phyloP scores from a whole-genome alignment of 441 rosid species.

The Pelargonium cotyledonis region DNA sequence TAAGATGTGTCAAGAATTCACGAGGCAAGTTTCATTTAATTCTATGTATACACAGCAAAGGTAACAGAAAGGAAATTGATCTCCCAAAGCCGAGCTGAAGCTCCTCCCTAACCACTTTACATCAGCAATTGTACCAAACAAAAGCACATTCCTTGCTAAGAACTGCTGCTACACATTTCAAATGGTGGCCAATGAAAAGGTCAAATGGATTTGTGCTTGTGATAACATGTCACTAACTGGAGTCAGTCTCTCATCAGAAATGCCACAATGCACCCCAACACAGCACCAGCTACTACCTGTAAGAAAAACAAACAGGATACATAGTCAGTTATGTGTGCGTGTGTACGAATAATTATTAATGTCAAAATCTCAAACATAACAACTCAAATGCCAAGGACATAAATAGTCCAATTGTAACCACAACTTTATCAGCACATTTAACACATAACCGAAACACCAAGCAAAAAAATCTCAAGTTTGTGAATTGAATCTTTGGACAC shows the following conservation, averaged over 20 bases:
- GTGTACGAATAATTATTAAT: not conserved
- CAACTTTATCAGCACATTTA: too few species aligned
- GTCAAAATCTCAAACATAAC: too few species aligned
- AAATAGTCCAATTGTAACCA: too few species aligned
- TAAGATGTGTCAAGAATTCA: not conserved
- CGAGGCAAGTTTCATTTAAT: not conserved
- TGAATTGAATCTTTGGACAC: too few species aligned
- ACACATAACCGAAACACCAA: too few species aligned
- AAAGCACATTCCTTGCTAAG: not conserved
- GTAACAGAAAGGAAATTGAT: too few species aligned
- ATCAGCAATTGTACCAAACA: not conserved
- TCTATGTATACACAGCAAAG: not conserved
- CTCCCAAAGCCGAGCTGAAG: not conserved
- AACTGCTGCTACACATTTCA: not conserved
- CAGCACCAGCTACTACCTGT: constrained; percentile 79
- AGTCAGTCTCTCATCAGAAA: constrained; percentile 50
- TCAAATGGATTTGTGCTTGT: not conserved
- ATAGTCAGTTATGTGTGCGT: not conserved
- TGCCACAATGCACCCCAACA: constrained; percentile 67
- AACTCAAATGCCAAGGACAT: too few species aligned
- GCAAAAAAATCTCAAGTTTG: too few species aligned
- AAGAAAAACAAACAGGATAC: constrained; percentile 9
- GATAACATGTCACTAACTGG: not conserved
- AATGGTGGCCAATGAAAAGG: not conserved
- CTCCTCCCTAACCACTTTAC: not conserved